Evolutionary conservation across 1,284 basidiomycete genomes (phyloP).

Genomic region (Ganoderma leucocontextum): DNA sequence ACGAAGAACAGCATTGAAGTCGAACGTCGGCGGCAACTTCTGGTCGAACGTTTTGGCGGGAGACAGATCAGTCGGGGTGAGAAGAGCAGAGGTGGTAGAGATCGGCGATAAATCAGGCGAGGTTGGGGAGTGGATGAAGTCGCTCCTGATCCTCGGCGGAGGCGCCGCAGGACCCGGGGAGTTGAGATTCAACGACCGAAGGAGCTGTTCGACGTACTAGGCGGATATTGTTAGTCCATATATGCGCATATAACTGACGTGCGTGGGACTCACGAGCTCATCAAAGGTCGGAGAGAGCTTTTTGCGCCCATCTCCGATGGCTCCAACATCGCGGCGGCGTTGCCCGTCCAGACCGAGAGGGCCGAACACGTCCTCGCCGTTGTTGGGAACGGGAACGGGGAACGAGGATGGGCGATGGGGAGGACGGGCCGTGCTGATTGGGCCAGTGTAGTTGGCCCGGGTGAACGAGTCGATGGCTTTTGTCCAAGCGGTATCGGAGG

Average conservation of each 20-base stretch:
- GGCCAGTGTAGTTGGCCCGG: slow-evolving; percentile 51
- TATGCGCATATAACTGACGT: slow-evolving; percentile 35
- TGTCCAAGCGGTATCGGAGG: slow-evolving; percentile 70
- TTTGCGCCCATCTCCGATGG: slow-evolving; percentile 80
- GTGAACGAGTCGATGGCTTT: slow-evolving; percentile 66
- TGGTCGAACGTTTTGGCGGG: slow-evolving; percentile 66
- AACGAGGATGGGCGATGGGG: slow-evolving; percentile 39
- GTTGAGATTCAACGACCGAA: slow-evolving; percentile 77
- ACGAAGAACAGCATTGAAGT: slow-evolving; percentile 45
- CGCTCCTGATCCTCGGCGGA: slow-evolving; percentile 48
- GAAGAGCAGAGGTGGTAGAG: slow-evolving; percentile 67
- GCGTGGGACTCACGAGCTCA: slow-evolving; percentile 54
- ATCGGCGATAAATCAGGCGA: slow-evolving; percentile 75
- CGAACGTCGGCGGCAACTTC: slow-evolving; percentile 60
- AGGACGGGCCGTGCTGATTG: slow-evolving; percentile 21
- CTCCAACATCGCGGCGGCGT: slow-evolving; percentile 63
- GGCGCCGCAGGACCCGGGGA: slow-evolving; percentile 66
- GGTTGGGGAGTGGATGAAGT: slow-evolving; percentile 48
- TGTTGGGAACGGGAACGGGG: slow-evolving; percentile 38
- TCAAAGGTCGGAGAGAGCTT: slow-evolving; percentile 63
- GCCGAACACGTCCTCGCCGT: slow-evolving; percentile 71
- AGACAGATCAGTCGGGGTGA: slow-evolving; percentile 75
- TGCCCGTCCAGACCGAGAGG: slow-evolving; percentile 45
- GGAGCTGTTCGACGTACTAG: slow-evolving; percentile 79
- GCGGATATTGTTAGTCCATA: slow-evolving; percentile 32